Conservation (phyloP, 2,329 filamentous ascomycete genomes). For the Ilyonectria mors-panacis region DNA sequence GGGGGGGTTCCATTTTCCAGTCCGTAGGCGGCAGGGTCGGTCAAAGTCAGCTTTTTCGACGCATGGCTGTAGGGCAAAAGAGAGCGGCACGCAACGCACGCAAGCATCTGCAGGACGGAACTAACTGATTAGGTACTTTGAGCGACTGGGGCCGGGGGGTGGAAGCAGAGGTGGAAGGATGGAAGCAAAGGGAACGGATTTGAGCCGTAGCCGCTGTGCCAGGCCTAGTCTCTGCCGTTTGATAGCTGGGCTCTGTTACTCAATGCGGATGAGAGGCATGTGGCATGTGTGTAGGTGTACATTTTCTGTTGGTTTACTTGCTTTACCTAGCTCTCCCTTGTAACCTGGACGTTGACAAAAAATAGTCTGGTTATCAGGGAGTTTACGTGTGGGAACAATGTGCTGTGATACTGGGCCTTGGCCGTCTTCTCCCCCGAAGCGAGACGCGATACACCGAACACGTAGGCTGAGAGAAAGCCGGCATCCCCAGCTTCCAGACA, state of each 20-base stretch:
- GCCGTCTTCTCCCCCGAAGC: neutral
- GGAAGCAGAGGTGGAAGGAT: neutral
- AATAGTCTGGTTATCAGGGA: neutral
- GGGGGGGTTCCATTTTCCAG: conserved; percentile 19
- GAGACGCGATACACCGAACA: conserved; percentile 18
- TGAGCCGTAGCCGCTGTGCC: neutral
- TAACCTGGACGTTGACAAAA: neutral
- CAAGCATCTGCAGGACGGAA: conserved; percentile 21
- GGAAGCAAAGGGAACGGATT: conserved; percentile 1
- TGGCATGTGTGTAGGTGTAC: neutral
- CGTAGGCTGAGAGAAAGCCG: conserved; percentile 19
- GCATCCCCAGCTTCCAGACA: conserved; percentile 25
- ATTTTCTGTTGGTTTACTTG: neutral
- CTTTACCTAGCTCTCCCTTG: neutral
- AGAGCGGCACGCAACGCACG: conserved; percentile 6
- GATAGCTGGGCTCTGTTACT: neutral
- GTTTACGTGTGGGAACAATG: neutral
- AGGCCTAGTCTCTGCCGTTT: neutral
- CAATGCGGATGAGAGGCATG: neutral
- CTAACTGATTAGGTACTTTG: conserved; percentile 5
- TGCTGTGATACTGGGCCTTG: no score
- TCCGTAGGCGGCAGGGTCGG: neutral
- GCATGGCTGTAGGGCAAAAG: conserved; percentile 17
- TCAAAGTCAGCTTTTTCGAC: conserved; percentile 10
- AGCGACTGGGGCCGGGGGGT: neutral